Evolutionary conservation across 163 green algal genomes (phyloP), one percentile per base, ranked within the genome.

Genomic region (Chlamydomonas reinhardtii): DNA sequence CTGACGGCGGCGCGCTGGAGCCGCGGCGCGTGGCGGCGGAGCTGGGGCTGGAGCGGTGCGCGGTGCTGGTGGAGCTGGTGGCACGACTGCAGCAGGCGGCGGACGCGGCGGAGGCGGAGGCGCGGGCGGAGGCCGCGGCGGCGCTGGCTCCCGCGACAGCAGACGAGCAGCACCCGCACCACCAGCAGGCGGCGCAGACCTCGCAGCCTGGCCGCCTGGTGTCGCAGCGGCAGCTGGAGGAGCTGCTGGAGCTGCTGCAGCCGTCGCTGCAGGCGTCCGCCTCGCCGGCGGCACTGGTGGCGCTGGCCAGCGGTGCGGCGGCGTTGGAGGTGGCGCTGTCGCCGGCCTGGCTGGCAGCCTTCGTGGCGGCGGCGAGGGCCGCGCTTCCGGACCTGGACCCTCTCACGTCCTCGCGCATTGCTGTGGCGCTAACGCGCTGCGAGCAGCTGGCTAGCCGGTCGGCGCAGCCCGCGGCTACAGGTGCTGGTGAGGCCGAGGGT

Each of bases 81-180:
- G 80, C 80, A 9, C 34, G 80, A 25, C 27, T 86, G 54, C 80
- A 79, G 69, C 80, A 86, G 80, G 15, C 79, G 12, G 69, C 37
- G 14, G 27, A 62, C 17, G 78, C 48, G n/a, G 59, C 75, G 8
- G 20, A 32, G 25, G 39, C 64, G 27, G 19, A 29, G 56, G 65
- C 64, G 11, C 14, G 17, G 39, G 19, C 76, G 31, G 56, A 24
- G 32, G 34, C 34, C 27, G 54, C 74, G 34, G 76, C 25, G 35
- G 11, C 31, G 34, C 37, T 16, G 56, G 59, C 56, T 2, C 59
- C 59, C 22, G 22, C 59, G 2, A 29, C 62, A 2, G 27, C 25
- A 4, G 27, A 29, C 62, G 27, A 32, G 39, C 39, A 48, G 39
- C 39, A n/a, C n/a, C n/a, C n/a, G n/a, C n/a, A n/a, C n/a, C n/a